phyloP scores from a whole-genome alignment of 176 grass and related monocot genomes.

The Eleusine coracana region DNA sequence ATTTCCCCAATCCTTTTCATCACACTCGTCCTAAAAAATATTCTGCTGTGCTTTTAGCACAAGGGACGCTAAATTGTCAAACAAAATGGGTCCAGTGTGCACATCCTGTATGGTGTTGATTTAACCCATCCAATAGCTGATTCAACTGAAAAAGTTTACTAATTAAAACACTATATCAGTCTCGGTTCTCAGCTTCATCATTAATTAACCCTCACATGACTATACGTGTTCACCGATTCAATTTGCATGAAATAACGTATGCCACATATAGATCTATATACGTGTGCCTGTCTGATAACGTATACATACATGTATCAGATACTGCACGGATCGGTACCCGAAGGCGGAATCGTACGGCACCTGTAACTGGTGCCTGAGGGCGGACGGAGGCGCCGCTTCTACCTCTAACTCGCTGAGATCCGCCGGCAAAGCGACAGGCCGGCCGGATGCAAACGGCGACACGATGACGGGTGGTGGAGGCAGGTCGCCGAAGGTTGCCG shows the following conservation, averaged over 20 bases:
- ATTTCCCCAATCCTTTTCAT: conserved; percentile 18
- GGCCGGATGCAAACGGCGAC: conserved; percentile 26
- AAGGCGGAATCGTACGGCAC: conserved; percentile 73
- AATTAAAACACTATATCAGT: not conserved
- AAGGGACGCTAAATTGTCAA: conserved; percentile 37
- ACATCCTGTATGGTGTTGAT: conserved; percentile 30
- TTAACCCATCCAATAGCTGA: not conserved
- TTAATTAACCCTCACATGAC: not conserved
- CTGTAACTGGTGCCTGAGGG: conserved; percentile 92
- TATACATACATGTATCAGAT: conserved; percentile 48
- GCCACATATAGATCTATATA: not conserved
- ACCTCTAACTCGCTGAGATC: conserved; percentile 40
- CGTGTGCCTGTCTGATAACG: not conserved
- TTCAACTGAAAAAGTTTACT: not conserved
- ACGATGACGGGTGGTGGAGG: not conserved
- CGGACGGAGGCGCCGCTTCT: conserved; percentile 20
- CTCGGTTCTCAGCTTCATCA: not conserved
- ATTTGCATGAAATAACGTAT: conserved; percentile 55
- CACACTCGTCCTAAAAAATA: not conserved
- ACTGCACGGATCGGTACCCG: conserved; percentile 86
- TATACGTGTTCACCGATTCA: not conserved
- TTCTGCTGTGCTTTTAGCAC: conserved; percentile 24
- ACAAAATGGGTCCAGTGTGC: conserved; percentile 13
- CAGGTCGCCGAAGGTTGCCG: conserved; percentile 49
- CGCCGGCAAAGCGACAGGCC: conserved; percentile 24